These are phyloP conservation scores for Toxoplasma gondii DNA, from an alignment of 169 alveolate species.

Conservation along the genomic window DNA sequence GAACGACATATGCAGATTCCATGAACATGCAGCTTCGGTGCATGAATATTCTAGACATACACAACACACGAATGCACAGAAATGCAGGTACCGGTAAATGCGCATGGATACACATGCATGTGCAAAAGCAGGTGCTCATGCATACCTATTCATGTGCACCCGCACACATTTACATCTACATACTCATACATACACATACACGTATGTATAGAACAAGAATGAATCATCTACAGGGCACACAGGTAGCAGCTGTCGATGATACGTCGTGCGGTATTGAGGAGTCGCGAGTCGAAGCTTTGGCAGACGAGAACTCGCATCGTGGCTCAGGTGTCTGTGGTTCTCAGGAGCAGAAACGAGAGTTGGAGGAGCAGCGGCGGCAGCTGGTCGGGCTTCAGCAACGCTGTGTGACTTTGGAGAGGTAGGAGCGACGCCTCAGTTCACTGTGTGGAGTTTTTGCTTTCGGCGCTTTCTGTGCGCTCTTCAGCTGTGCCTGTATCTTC, in stretches of 20 bases:
- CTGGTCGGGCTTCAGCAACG: neutral
- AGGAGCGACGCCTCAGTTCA: neutral
- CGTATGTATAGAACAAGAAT: too few relatives aligned
- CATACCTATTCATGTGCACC: too few relatives aligned
- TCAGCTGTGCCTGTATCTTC: neutral
- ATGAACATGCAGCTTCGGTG: neutral
- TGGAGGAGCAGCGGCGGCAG: conserved; percentile 1
- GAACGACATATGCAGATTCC: neutral
- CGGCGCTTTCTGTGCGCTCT: neutral
- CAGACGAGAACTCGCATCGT: neutral
- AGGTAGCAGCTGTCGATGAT: neutral
- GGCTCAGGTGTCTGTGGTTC: neutral
- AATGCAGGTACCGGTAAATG: too few relatives aligned
- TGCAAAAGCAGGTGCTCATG: too few relatives aligned
- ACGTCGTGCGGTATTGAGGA: too few relatives aligned
- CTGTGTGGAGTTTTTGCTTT: neutral
- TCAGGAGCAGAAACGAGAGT: neutral
- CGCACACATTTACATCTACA: too few relatives aligned
- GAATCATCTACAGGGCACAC: too few relatives aligned
- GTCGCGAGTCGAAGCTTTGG: neutral
- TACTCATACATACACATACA: too few relatives aligned
- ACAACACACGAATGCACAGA: too few relatives aligned
- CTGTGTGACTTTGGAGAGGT: neutral
- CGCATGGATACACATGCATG: too few relatives aligned
- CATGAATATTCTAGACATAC: too few relatives aligned